Conservation (phyloP, 768 basidiomycete genomes). For the Lentinula lateritia region DNA sequence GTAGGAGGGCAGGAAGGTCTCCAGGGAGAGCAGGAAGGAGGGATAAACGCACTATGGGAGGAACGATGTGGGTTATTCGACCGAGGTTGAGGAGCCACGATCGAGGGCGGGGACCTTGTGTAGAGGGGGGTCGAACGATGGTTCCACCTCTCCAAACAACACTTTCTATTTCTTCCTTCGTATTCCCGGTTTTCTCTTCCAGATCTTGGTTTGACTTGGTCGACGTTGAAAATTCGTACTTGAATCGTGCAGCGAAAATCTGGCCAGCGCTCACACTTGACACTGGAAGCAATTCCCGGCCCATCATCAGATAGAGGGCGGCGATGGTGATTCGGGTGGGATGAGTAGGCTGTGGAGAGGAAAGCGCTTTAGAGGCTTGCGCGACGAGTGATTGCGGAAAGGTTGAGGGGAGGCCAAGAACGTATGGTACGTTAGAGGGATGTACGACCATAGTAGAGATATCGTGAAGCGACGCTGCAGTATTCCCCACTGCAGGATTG, state of each 20-base stretch:
- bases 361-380: not conserved
- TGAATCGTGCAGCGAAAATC: slow-evolving; percentile 70
- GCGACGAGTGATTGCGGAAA: not conserved
- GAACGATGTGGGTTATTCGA: slow-evolving; percentile 59
- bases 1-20: slow-evolving; percentile 86
- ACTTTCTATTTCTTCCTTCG: slow-evolving; percentile 65
- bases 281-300: slow-evolving; percentile 84
- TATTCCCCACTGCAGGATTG: slow-evolving; percentile 46
- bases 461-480: slow-evolving; percentile 62
- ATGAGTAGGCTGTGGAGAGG: not conserved
- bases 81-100: slow-evolving; percentile 75
- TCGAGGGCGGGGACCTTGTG: slow-evolving; percentile 56
- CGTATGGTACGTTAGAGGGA: not conserved
- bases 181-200: not conserved
- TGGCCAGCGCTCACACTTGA: slow-evolving; percentile 85
- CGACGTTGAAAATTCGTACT: not conserved
- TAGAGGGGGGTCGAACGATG: slow-evolving; percentile 23
- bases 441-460: not conserved
- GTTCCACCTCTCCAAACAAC: slow-evolving; percentile 85
- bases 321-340: slow-evolving; percentile 58
- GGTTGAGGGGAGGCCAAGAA: not conserved
- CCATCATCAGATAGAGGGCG: slow-evolving; percentile 96
- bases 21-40: slow-evolving; percentile 78
- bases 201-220: not conserved
- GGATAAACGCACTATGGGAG: slow-evolving; percentile 94